Percentiles rank a stretch among this genome's conserved stretches.
These are phyloP conservation scores for Zygoascus sp. DNA, from an alignment of 1,139 yeast genomes.

Conservation along the genomic window DNA sequence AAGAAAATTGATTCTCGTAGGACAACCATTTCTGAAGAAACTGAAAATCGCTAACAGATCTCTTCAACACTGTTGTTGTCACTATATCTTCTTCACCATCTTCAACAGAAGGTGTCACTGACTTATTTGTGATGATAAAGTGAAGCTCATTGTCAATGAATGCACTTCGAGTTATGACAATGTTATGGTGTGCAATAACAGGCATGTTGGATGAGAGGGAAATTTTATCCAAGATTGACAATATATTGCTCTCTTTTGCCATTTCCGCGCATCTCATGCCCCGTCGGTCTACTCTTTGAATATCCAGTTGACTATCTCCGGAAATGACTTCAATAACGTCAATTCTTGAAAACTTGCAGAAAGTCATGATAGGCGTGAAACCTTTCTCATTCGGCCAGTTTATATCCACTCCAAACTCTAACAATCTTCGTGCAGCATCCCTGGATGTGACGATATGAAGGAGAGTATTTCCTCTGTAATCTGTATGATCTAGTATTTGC, in stretches of 20 bases:
- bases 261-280: slow-evolving; percentile 50
- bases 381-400: slow-evolving; percentile 59
- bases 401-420: slow-evolving; percentile 45
- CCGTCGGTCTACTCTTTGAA: slow-evolving; percentile 27
- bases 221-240: slow-evolving; percentile 42
- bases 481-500: slow-evolving; percentile 53
- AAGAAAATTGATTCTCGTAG: slow-evolving; percentile 35
- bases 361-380: slow-evolving; percentile 66
- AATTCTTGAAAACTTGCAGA: slow-evolving; percentile 62
- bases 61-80: not conserved
- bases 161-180: slow-evolving; percentile 15
- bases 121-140: slow-evolving; percentile 15
- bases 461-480: slow-evolving; percentile 66
- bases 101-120: slow-evolving; percentile 5
- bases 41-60: slow-evolving; percentile 39
- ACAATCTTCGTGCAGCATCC: slow-evolving; percentile 40
- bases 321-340: slow-evolving; percentile 48
- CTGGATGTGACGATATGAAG: slow-evolving; percentile 60
- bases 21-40: slow-evolving; percentile 37
- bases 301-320: slow-evolving; percentile 28
- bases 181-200: slow-evolving; percentile 19
- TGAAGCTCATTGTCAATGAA: slow-evolving; percentile 15
- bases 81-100: not conserved
- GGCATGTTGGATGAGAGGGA: slow-evolving; percentile 20
- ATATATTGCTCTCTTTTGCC: slow-evolving; percentile 44